phyloP scores from a whole-genome alignment of 2,329 filamentous ascomycete genomes.

The Fusarium sulawesiense region DNA sequence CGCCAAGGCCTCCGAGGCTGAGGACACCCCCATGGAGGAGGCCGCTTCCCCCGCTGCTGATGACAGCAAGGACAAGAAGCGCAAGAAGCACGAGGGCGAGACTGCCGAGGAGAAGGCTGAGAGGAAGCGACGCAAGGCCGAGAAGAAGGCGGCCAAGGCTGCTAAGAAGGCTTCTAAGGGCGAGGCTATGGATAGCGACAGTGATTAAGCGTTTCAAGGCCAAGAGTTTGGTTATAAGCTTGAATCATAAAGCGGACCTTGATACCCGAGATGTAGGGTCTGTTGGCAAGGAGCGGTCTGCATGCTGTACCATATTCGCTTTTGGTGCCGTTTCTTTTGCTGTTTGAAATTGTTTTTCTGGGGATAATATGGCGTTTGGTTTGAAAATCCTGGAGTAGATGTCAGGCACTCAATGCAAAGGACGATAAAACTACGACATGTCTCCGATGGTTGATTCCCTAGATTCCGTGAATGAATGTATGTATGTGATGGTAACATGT shows the following conservation, averaged over 20 bases:
- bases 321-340: conserved; percentile 38
- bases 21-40: conserved; percentile 53
- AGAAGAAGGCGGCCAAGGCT: conserved; percentile 69
- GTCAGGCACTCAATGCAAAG: conserved; percentile 47
- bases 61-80: conserved; percentile 71
- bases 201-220: conserved; percentile 54
- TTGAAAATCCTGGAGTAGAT: conserved; percentile 49
- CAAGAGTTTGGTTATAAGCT: conserved; percentile 17
- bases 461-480: conserved; percentile 6
- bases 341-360: conserved; percentile 40
- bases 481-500: conserved; percentile 13
- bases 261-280: conserved; percentile 39
- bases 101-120: conserved; percentile 75
- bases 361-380: conserved; percentile 46
- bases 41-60: conserved; percentile 57
- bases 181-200: conserved; percentile 64
- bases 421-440: conserved; percentile 39
- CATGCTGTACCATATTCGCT: conserved; percentile 46
- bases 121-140: conserved; percentile 69
- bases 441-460: not conserved
- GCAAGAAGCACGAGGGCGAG: conserved; percentile 86
- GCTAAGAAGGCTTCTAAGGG: conserved; percentile 66
- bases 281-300: conserved; percentile 44
- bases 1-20: conserved; percentile 51
- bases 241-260: conserved; percentile 28